Conservation (phyloP, 768 basidiomycete species). For the Trametes meyenii region DNA sequence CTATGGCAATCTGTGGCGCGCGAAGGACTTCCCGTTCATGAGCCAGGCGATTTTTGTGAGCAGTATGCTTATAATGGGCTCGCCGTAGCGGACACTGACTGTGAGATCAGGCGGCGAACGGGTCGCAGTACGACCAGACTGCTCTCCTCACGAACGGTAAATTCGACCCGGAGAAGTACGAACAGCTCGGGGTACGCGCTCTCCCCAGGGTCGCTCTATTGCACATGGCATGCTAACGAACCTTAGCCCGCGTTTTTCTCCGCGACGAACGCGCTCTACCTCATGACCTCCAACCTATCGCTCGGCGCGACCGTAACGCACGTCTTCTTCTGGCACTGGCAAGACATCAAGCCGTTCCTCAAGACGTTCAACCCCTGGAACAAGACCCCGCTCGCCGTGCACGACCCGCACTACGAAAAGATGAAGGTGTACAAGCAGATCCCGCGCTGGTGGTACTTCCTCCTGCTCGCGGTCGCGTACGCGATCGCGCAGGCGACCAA, state of each 20-base stretch:
- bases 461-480: conserved; percentile 46
- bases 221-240: too few species aligned
- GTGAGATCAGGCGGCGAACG: conserved; percentile 24
- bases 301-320: conserved; percentile 38
- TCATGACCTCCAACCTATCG: conserved; percentile 39
- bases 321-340: conserved; percentile 41
- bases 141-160: conserved; percentile 49
- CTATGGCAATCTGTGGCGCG: conserved; percentile 56
- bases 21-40: conserved; percentile 62
- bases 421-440: conserved; percentile 53
- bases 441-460: conserved; percentile 56
- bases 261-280: conserved; percentile 38
- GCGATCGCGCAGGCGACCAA: conserved; percentile 49
- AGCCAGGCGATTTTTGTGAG: conserved; percentile 34
- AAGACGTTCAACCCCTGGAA: conserved; percentile 39
- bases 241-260: conserved; percentile 39
- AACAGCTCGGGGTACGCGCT: conserved; percentile 23
- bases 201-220: too few species aligned
- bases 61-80: background rate
- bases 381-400: conserved; percentile 30
- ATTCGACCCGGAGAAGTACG: conserved; percentile 33
- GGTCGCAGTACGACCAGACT: conserved; percentile 43
- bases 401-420: conserved; percentile 54
- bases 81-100: background rate
- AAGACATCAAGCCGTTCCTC: conserved; percentile 40